Conservation (phyloP, 73 alveolate species). For the Stentor roeselii region DNA sequence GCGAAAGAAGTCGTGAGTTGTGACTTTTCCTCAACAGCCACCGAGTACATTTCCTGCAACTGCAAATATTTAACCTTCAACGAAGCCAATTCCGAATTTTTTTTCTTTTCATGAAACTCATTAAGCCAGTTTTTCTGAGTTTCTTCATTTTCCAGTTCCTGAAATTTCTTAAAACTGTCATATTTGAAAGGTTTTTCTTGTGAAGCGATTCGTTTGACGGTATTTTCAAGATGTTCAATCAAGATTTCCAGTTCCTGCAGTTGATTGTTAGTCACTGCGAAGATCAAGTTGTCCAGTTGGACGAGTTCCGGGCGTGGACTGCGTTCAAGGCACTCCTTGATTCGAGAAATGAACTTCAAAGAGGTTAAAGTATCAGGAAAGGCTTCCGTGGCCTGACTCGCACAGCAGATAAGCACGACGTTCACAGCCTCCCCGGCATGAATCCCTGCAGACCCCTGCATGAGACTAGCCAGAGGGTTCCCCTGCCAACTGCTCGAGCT, state of each 20-base stretch:
- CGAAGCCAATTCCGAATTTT: neutral
- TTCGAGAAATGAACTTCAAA: neutral
- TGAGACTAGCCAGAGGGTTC: neutral
- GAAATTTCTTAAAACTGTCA: neutral
- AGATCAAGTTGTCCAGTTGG: neutral
- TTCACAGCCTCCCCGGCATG: neutral
- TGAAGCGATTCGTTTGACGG: neutral
- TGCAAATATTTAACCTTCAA: neutral
- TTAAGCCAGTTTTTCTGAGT: too few relatives aligned
- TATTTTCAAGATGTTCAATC: neutral
- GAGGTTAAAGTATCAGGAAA: neutral
- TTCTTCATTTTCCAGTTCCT: neutral
- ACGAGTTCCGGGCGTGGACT: neutral
- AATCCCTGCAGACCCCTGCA: neutral
- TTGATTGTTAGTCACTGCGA: neutral
- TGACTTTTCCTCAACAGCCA: neutral
- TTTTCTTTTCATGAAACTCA: neutral
- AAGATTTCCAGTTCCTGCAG: neutral
- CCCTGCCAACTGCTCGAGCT: neutral
- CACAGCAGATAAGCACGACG: slow-evolving; percentile 19
- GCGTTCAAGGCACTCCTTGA: slow-evolving; percentile 2
- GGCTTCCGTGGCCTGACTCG: neutral
- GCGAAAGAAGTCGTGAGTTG: neutral
- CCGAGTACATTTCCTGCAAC: neutral
- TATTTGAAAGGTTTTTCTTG: neutral